A percentile compares a stretch with the other conserved stretches of the same genome.
Evolutionary conservation across 495 filamentous ascomycete species (phyloP).

Genomic region (Astrothelium macrocarpum): DNA sequence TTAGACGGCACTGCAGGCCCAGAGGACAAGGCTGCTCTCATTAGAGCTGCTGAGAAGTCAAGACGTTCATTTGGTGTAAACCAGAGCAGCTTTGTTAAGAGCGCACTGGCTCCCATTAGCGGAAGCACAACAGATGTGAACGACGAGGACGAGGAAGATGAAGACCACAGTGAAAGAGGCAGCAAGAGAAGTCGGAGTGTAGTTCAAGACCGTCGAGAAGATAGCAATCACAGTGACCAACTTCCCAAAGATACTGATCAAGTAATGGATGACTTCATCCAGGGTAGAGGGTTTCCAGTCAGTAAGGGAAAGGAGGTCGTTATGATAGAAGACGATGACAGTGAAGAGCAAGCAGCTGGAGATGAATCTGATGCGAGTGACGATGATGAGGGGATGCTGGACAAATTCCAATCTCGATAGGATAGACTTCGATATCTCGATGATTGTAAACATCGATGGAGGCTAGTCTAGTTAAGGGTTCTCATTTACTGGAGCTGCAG

Average conservation of each 20-base stretch:
- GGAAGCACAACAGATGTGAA: background rate
- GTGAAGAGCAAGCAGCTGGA: slow-evolving; percentile 8
- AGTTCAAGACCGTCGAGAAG: background rate
- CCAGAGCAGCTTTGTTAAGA: slow-evolving; percentile 10
- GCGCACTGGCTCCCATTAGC: background rate
- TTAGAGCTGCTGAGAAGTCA: background rate
- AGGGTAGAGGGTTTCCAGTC: background rate
- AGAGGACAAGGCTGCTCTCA: slow-evolving; percentile 4
- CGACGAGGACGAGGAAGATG: slow-evolving; percentile 2
- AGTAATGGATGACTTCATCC: background rate
- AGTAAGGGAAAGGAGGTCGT: background rate
- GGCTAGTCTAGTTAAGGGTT: too few species aligned
- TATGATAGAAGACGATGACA: slow-evolving; percentile 7
- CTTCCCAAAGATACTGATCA: background rate
- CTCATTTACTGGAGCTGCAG: too few species aligned
- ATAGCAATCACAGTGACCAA: background rate
- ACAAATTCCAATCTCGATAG: background rate
- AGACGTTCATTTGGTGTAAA: background rate
- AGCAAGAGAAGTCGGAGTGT: background rate
- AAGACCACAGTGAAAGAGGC: background rate
- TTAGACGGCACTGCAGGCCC: slow-evolving; percentile 5
- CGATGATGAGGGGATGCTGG: slow-evolving; percentile 9
- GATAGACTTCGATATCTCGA: background rate
- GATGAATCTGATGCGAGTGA: background rate
- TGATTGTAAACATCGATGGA: background rate